phyloP scores from a whole-genome alignment of 73 alveolate species.

The Paramecium tetraurelia region DNA sequence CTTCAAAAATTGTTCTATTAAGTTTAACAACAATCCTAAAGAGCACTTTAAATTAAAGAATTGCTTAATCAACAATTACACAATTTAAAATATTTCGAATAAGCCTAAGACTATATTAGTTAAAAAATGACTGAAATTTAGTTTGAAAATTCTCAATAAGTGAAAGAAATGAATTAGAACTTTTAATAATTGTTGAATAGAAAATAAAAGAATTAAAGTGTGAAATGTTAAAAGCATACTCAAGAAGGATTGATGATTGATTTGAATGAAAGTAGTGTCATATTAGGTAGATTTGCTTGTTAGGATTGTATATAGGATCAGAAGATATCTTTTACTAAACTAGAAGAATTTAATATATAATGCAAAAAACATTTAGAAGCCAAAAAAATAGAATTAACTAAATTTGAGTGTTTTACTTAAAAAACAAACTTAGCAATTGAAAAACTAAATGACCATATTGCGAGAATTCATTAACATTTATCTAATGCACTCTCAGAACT shows the following conservation, averaged over 20 bases:
- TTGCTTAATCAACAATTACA: not conserved
- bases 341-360: not conserved
- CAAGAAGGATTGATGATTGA: not conserved
- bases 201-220: not conserved
- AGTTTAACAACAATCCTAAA: not conserved
- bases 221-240: not conserved
- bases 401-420: not conserved
- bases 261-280: not conserved
- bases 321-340: not conserved
- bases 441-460: not conserved
- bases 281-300: not conserved
- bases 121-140: not conserved
- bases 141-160: not conserved
- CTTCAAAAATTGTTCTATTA: not conserved
- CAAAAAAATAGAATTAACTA: not conserved
- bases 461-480: not conserved
- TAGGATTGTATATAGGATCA: not conserved
- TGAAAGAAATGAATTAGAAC: not conserved
- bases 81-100: not conserved
- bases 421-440: not conserved
- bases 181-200: not conserved
- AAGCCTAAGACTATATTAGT: not conserved
- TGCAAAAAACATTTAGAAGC: not conserved
- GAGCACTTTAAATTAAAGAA: not conserved
- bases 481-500: not conserved